phyloP scores from a whole-genome alignment of 2,329 filamentous ascomycete species.

The Trichoderma endophyticum region DNA sequence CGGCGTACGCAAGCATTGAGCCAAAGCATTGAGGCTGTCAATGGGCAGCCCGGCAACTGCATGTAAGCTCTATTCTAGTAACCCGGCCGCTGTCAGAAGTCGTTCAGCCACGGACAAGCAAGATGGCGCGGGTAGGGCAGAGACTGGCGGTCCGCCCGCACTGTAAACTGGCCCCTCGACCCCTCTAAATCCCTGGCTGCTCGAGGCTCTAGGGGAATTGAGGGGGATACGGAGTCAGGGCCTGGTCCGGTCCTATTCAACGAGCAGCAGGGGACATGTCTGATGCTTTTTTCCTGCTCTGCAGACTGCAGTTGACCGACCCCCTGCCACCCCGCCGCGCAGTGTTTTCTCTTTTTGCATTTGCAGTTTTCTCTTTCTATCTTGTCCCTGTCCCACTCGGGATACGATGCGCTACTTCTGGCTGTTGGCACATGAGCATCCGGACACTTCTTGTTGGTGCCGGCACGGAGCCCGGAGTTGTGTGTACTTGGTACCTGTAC shows the following conservation, averaged over 20 bases:
- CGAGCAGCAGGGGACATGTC: neutral
- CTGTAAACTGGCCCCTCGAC: conserved; percentile 2
- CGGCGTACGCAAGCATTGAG: neutral
- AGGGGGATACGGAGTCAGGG: neutral
- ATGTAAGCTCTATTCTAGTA: neutral
- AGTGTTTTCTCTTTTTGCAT: neutral
- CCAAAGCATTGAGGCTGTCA: neutral
- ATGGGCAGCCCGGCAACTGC: neutral
- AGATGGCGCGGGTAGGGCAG: conserved; percentile 9
- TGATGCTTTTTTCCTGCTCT: neutral
- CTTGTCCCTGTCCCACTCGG: neutral
- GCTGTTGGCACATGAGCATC: neutral
- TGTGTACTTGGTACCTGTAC: neutral
- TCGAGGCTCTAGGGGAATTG: neutral
- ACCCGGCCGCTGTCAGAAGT: neutral
- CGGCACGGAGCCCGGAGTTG: neutral
- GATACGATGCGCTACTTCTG: neutral
- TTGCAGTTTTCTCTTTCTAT: neutral
- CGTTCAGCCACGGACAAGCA: neutral
- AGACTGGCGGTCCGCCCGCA: neutral
- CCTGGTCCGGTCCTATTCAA: conserved; percentile 2
- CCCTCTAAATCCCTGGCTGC: neutral
- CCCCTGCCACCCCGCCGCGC: conserved; percentile 4
- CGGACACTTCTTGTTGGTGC: neutral
- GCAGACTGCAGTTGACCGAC: neutral